Base-by-base conservation (phyloP, 2,329 filamentous ascomycete genomes). In the Emergomyces orientalis region DNA sequence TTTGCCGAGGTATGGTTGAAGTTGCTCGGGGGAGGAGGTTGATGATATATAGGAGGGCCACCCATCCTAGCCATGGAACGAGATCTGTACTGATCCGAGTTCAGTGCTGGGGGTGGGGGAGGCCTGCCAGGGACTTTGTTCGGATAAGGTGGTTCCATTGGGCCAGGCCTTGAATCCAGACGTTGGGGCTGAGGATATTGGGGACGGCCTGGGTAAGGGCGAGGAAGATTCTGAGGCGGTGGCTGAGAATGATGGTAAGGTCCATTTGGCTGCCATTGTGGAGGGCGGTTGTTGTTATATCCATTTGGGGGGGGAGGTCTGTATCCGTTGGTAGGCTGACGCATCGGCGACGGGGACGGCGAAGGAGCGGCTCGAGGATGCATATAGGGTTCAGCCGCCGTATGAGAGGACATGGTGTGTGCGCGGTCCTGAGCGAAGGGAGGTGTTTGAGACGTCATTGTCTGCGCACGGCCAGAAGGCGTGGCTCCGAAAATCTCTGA, bases 401-500 rank as follows among this genome's bases (percentile, higher is more conserved):
- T 71, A 65, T 79, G 77, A 59, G 85, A 87, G 52, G 83, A 85
- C 86, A 90, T 89, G 64, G 91, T 95, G 68, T 90, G 87, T 57
- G 91, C 90, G 69, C 92, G 86, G 69, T 89, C 89, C 60, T 81
- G 79, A 60, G 81, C 80, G 64, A 83, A 80, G 70, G 84, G 85
- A 64, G 81, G 77, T 39, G 88, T 83, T 67, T 91, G 87, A 62
- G 89, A 91, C 67, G 88, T 94, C 91, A 97, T 97, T 32, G 93
- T 97, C 73, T 97, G 92, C 63, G 92, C 95, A 75, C 94, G 88
- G 63, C 93, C 93, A 55, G 90, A 86, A 56, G 91, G 91, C 67
- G 90, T 84, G 67, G 86, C 87, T 69, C 93, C 94, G 75, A 97
- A 99, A 73, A 97, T 97, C 78, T 93, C 93, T 68, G 89, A 91